These are phyloP conservation scores for Apophysomyces variabilis DNA, from an alignment of 371 early-diverging fungal species.

Conservation along the genomic window DNA sequence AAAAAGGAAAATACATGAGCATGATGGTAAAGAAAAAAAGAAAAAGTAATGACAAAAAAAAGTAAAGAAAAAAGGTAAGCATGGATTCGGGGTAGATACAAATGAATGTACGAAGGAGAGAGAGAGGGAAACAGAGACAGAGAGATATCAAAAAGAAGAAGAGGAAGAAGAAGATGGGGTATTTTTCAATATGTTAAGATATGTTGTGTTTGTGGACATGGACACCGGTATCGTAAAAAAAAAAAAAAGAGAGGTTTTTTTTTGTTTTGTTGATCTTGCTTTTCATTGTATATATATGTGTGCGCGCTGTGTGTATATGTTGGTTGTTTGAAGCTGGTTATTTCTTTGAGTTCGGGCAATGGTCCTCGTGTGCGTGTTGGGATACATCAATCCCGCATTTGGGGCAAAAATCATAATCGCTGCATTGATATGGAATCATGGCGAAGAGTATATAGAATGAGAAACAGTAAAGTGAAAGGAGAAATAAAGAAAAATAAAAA, in stretches of 20 bases:
- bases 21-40: background rate
- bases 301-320: too few species aligned
- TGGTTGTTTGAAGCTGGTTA: background rate
- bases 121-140: background rate
- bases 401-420: slow-evolving; percentile 18
- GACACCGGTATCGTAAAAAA: too few species aligned
- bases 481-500: background rate
- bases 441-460: background rate
- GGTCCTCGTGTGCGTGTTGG: slow-evolving; percentile 19
- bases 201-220: too few species aligned
- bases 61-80: background rate
- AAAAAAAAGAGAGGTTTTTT: too few species aligned
- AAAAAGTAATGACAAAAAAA: background rate
- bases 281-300: too few species aligned
- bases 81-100: background rate
- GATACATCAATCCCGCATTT: slow-evolving; percentile 22
- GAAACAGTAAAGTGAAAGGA: background rate
- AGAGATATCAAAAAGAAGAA: too few species aligned
- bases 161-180: too few species aligned
- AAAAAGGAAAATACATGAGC: background rate
- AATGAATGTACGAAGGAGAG: background rate
- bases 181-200: too few species aligned
- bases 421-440: background rate
- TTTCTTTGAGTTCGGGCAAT: slow-evolving; percentile 14
- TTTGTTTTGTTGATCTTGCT: background rate